Percentiles rank a stretch among this genome's conserved stretches.
Evolutionary conservation across 805 yeast species (phyloP).

Genomic region (Saitoella complicata): DNA sequence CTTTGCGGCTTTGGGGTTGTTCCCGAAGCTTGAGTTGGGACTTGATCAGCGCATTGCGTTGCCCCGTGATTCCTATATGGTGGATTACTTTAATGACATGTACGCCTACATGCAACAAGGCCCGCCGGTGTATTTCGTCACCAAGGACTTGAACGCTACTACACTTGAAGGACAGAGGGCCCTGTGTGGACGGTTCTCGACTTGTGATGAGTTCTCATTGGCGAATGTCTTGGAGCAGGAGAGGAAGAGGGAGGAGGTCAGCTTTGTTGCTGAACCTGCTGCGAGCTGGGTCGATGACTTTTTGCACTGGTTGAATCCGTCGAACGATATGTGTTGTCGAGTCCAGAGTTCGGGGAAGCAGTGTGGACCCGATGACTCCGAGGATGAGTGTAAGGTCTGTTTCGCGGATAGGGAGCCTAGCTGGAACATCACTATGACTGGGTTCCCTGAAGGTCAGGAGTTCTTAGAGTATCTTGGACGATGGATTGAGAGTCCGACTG

Average conservation of each 20-base stretch:
- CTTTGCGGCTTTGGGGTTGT: conserved; percentile 47
- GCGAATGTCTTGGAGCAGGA: conserved; percentile 77
- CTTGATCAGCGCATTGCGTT: conserved; percentile 81
- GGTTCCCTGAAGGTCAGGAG: conserved; percentile 60
- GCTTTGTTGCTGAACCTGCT: conserved; percentile 65
- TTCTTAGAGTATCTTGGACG: conserved; percentile 57
- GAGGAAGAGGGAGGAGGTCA: conserved; percentile 42
- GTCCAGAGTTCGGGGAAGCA: conserved; percentile 38
- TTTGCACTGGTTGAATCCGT: conserved; percentile 73
- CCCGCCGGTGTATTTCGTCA: conserved; percentile 80
- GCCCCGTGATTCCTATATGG: conserved; percentile 67
- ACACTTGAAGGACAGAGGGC: conserved; percentile 45
- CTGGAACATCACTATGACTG: conserved; percentile 63
- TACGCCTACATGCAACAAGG: conserved; percentile 66
- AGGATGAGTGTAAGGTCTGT: conserved; percentile 47
- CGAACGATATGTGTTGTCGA: conserved; percentile 72
- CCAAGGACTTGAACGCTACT: conserved; percentile 52
- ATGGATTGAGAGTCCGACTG: conserved; percentile 70
- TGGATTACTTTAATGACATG: conserved; percentile 63
- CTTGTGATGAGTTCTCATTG: conserved; percentile 65
- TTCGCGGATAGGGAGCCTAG: conserved; percentile 39
- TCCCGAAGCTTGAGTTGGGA: conserved; percentile 62
- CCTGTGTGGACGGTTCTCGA: conserved; percentile 74
- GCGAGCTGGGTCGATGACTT: conserved; percentile 92
- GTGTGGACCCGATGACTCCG: conserved; percentile 12